A percentile compares a stretch with the other conserved stretches of the same genome.
phyloP scores from a whole-genome alignment of 495 filamentous ascomycete genomes.

The Tuber magnatum region DNA sequence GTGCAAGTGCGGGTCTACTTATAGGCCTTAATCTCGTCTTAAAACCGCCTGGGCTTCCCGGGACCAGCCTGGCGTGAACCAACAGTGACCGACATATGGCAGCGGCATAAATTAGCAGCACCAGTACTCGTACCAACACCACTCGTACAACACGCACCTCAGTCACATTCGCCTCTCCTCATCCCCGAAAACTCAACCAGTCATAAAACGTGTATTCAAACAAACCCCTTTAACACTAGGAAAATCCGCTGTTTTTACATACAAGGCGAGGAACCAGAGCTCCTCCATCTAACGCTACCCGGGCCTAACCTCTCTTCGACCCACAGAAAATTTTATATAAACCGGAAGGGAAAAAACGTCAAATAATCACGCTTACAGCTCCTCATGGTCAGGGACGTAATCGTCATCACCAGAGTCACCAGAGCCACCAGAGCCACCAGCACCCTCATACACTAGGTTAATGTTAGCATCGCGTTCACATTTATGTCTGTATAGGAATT shows the following conservation, averaged over 20 bases:
- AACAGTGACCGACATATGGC: not conserved
- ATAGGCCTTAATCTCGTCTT: not conserved
- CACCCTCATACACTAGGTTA: conserved; percentile 65
- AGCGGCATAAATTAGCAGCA: not conserved
- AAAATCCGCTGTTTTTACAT: conserved; percentile 4
- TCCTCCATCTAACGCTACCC: not conserved
- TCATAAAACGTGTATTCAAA: conserved; percentile 6
- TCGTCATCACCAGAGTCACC: conserved; percentile 61
- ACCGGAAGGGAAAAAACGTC: conserved; percentile 15
- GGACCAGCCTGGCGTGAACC: not conserved
- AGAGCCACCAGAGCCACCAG: conserved; percentile 54
- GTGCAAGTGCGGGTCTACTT: not conserved
- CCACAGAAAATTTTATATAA: not conserved
- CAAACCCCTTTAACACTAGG: not conserved
- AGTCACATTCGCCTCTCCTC: not conserved
- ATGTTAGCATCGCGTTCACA: conserved; percentile 18
- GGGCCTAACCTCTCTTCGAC: not conserved
- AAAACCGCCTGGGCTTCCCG: not conserved
- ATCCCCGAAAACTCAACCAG: not conserved
- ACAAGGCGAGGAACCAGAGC: not conserved
- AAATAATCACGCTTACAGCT: conserved; percentile 58
- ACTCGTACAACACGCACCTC: not conserved
- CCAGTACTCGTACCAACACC: not conserved
- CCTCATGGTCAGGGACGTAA: conserved; percentile 73
- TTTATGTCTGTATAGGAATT: not conserved